Conservation (phyloP, 768 basidiomycete genomes). For the Termitomyces sp. region DNA sequence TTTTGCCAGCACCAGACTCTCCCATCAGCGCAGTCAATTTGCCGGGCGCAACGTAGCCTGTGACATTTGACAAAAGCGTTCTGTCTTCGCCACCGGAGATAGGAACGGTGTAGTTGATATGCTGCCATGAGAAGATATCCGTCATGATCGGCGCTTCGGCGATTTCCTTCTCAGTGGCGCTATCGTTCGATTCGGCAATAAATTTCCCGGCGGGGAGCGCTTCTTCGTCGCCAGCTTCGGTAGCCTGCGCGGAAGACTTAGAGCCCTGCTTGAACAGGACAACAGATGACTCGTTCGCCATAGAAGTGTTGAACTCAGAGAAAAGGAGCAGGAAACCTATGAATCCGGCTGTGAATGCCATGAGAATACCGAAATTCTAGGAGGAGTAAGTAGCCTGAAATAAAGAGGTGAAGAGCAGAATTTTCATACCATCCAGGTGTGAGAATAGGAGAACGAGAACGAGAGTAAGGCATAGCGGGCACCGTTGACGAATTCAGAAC, state of each 20-base stretch:
- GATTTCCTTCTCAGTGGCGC: slow-evolving; percentile 25
- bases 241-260: slow-evolving; percentile 16
- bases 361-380: slow-evolving; percentile 66
- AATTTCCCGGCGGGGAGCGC: slow-evolving; percentile 33
- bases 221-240: slow-evolving; percentile 27
- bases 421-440: slow-evolving; percentile 19
- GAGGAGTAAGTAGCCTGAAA: not conserved
- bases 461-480: slow-evolving; percentile 43
- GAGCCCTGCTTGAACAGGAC: slow-evolving; percentile 65
- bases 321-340: slow-evolving; percentile 50
- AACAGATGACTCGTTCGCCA: slow-evolving; percentile 34
- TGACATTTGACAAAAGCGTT: slow-evolving; percentile 64
- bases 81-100: slow-evolving; percentile 39
- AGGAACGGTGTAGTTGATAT: slow-evolving; percentile 56
- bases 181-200: not conserved
- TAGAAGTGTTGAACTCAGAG: slow-evolving; percentile 49
- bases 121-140: slow-evolving; percentile 69
- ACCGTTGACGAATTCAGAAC: slow-evolving; percentile 58
- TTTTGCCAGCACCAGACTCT: slow-evolving; percentile 33
- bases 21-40: slow-evolving; percentile 68
- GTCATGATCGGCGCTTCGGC: slow-evolving; percentile 30
- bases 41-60: slow-evolving; percentile 76
- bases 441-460: slow-evolving; percentile 40
- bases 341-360: slow-evolving; percentile 62
- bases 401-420: not conserved